These are phyloP conservation scores for Globisporangium cystogenes DNA, from an alignment of 352 stramenopile species.

Conservation along the genomic window DNA sequence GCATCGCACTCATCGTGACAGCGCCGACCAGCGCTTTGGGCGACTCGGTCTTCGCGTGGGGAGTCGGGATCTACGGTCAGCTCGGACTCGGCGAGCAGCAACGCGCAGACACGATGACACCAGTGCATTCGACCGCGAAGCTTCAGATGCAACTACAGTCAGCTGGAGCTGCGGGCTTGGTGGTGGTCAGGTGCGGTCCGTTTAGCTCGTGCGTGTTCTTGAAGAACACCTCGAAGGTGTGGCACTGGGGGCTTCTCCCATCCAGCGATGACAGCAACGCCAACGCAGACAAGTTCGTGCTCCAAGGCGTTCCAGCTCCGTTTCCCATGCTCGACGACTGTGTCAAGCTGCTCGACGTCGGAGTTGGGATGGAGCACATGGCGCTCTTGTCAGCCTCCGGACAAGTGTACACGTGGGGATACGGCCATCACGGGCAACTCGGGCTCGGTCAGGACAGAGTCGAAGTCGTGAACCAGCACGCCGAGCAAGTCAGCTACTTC, in stretches of 20 bases:
- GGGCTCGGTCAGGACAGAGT: slow-evolving; percentile 19
- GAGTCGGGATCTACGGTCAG: slow-evolving; percentile 34
- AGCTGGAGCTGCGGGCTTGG: background rate
- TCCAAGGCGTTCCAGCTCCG: slow-evolving; percentile 7
- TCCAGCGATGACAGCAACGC: background rate
- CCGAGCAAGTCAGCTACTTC: slow-evolving; percentile 21
- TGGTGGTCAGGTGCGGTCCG: slow-evolving; percentile 23
- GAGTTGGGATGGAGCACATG: slow-evolving; percentile 24
- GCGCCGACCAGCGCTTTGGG: background rate
- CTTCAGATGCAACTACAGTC: slow-evolving; percentile 13
- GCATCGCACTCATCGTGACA: slow-evolving; percentile 15
- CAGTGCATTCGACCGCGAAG: slow-evolving; percentile 9
- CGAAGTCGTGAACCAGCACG: slow-evolving; percentile 9
- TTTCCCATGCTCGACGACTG: slow-evolving; percentile 14
- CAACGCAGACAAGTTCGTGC: slow-evolving; percentile 5
- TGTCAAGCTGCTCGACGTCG: slow-evolving; percentile 18
- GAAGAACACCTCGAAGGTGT: slow-evolving; percentile 14
- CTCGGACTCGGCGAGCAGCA: slow-evolving; percentile 30
- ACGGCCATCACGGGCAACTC: slow-evolving; percentile 24
- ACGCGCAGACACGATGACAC: slow-evolving; percentile 14
- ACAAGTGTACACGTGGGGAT: slow-evolving; percentile 32
- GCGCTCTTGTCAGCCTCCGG: slow-evolving; percentile 20
- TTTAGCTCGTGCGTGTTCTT: slow-evolving; percentile 27
- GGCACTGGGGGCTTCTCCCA: slow-evolving; percentile 31
- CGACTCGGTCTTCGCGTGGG: slow-evolving; percentile 25